Percentiles rank a stretch among this genome's conserved stretches.
phyloP scores from a whole-genome alignment of 108 stramenopile species.

The Stephanodiscus triporus region DNA sequence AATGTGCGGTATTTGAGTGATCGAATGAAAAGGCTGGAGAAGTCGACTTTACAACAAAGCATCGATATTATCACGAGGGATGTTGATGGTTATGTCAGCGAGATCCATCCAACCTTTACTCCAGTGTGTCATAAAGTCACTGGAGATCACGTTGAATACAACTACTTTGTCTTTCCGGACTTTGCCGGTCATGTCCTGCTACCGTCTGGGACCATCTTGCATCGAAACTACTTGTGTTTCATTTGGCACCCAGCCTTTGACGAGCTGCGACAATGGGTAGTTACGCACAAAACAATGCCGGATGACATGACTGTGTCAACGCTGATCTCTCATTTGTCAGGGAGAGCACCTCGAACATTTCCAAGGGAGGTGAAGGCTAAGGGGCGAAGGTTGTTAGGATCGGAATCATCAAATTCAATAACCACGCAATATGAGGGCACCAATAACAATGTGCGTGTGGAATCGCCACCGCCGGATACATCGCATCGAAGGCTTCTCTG shows the following conservation, averaged over 20 bases:
- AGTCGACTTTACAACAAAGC: constrained; percentile 45
- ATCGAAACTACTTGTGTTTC: constrained; percentile 82
- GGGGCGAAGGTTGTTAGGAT: constrained; percentile 4
- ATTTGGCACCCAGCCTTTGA: constrained; percentile 89
- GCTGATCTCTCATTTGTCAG: constrained; percentile 78
- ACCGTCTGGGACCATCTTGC: constrained; percentile 56
- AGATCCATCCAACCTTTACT: constrained; percentile 58
- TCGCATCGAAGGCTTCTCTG: constrained; percentile 60
- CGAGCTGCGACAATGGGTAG: constrained; percentile 72
- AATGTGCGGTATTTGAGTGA: constrained; percentile 56
- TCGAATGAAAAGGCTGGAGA: constrained; percentile 47
- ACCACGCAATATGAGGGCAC: not conserved
- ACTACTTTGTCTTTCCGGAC: constrained; percentile 78
- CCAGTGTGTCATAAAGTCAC: constrained; percentile 65
- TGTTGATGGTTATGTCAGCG: constrained; percentile 29
- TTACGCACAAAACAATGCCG: constrained; percentile 77
- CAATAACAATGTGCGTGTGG: constrained; percentile 12
- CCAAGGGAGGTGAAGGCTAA: constrained; percentile 41
- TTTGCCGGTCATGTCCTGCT: constrained; percentile 58
- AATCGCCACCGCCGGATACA: constrained; percentile 27
- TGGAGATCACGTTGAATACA: constrained; percentile 74
- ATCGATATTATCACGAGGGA: constrained; percentile 39
- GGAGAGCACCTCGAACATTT: constrained; percentile 74
- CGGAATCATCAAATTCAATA: not conserved
- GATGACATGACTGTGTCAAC: constrained; percentile 89